Conservation (phyloP, 2,329 filamentous ascomycete species). For the Fusarium illudens region DNA sequence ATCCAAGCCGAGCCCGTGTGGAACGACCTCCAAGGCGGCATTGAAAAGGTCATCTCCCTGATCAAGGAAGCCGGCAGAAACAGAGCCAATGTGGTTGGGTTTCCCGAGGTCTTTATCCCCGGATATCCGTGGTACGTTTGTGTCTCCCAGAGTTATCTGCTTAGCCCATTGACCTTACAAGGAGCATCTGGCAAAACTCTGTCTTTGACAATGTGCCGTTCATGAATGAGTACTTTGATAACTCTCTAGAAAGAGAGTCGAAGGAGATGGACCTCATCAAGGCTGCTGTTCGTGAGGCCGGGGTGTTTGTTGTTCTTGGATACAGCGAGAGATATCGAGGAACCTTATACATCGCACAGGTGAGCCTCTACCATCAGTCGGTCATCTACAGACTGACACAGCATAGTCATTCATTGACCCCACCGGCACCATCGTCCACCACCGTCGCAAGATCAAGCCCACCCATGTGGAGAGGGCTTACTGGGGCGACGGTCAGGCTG, state of each 20-base stretch:
- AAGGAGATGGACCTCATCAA: conserved; percentile 54
- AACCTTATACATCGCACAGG: conserved; percentile 53
- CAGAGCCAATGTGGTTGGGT: conserved; percentile 49
- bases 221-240: conserved; percentile 56
- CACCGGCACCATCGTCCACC: conserved; percentile 49
- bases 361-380: neutral
- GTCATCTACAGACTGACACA: neutral
- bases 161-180: conserved; percentile 19
- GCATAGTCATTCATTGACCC: conserved; percentile 51
- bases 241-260: conserved; percentile 51
- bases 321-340: conserved; percentile 51
- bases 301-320: conserved; percentile 53
- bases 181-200: conserved; percentile 43
- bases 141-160: neutral
- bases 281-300: conserved; percentile 55
- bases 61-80: conserved; percentile 45
- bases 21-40: conserved; percentile 43
- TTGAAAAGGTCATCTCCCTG: conserved; percentile 48
- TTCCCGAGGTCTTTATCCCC: conserved; percentile 56
- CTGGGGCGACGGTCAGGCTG: conserved; percentile 55
- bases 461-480: conserved; percentile 61
- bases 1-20: conserved; percentile 41
- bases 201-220: conserved; percentile 47
- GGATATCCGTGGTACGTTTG: conserved; percentile 56
- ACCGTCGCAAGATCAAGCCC: conserved; percentile 60